Percentiles rank a stretch among this genome's conserved stretches.
These are phyloP conservation scores for Falciphora oryzae DNA, from an alignment of 2,329 filamentous ascomycete species.

Conservation along the genomic window DNA sequence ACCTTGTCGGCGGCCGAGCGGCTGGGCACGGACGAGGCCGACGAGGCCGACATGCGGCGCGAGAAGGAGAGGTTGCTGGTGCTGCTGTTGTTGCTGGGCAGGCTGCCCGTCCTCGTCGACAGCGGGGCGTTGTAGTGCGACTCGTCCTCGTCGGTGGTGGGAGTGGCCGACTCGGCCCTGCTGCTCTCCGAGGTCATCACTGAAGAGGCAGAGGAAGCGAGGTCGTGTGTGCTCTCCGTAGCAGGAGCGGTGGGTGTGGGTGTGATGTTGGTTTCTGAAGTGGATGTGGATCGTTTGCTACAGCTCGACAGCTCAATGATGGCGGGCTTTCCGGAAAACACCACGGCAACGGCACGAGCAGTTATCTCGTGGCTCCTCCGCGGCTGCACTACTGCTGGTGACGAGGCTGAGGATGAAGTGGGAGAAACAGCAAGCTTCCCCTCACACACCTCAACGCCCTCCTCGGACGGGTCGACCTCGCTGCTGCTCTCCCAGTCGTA, in stretches of 20 bases:
- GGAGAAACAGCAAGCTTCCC: not conserved
- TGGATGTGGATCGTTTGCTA: conserved; percentile 28
- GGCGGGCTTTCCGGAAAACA: conserved; percentile 54
- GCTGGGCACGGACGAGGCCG: conserved; percentile 35
- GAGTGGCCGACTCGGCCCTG: not conserved
- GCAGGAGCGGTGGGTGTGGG: conserved; percentile 12
- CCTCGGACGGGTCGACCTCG: conserved; percentile 21
- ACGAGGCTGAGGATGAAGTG: conserved; percentile 14
- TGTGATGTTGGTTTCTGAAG: conserved; percentile 30
- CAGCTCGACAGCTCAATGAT: conserved; percentile 43
- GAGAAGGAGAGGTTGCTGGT: conserved; percentile 32
- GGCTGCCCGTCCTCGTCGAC: conserved; percentile 5
- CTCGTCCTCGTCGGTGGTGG: not conserved
- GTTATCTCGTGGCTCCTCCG: conserved; percentile 47
- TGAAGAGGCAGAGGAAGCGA: not conserved
- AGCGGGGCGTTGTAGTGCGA: not conserved
- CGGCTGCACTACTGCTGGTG: conserved; percentile 18
- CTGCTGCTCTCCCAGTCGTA: conserved; percentile 39
- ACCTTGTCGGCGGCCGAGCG: conserved; percentile 19
- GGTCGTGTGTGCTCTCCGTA: not conserved
- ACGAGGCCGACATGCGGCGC: conserved; percentile 28
- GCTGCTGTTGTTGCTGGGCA: conserved; percentile 9
- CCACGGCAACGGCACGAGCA: conserved; percentile 52
- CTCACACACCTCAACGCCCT: conserved; percentile 12
- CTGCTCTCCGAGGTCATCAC: not conserved